Conservation (phyloP, 352 stramenopile species). For the Elongisporangium senticosum region DNA sequence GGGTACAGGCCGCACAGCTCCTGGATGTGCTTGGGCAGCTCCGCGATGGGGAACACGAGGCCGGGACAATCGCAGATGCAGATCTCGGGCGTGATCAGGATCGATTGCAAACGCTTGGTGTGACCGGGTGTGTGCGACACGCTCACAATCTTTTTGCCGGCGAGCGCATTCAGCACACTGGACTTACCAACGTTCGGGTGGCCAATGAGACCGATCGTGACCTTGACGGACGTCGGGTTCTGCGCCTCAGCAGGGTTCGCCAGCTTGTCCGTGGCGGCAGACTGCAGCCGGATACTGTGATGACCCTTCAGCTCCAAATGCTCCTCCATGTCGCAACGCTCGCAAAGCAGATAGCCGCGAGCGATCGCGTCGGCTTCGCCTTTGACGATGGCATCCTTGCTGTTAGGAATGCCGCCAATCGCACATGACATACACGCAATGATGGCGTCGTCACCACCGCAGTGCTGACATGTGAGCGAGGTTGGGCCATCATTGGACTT, state of each 20-base stretch:
- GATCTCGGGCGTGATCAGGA: conserved; percentile 77
- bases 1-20: conserved; percentile 79
- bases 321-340: conserved; percentile 65
- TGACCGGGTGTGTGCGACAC: conserved; percentile 83
- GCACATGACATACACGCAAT: conserved; percentile 63
- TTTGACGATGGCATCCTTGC: conserved; percentile 28
- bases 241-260: conserved; percentile 21
- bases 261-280: conserved; percentile 17
- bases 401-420: conserved; percentile 15
- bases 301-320: conserved; percentile 59
- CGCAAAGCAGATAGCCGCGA: conserved; percentile 62
- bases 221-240: conserved; percentile 39
- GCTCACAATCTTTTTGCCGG: conserved; percentile 84
- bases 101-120: conserved; percentile 82
- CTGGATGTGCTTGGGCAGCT: conserved; percentile 77
- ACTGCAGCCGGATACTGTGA: conserved; percentile 41
- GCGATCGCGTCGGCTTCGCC: conserved; percentile 44
- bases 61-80: conserved; percentile 85
- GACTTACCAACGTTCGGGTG: conserved; percentile 88
- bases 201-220: conserved; percentile 85
- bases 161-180: conserved; percentile 80
- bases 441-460: conserved; percentile 53
- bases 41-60: conserved; percentile 80
- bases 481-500: conserved; percentile 3
- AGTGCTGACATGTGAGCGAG: conserved; percentile 59